These are phyloP conservation scores for Picochlorum sp. DNA, from an alignment of 139 green algal genomes.

Conservation along the genomic window DNA sequence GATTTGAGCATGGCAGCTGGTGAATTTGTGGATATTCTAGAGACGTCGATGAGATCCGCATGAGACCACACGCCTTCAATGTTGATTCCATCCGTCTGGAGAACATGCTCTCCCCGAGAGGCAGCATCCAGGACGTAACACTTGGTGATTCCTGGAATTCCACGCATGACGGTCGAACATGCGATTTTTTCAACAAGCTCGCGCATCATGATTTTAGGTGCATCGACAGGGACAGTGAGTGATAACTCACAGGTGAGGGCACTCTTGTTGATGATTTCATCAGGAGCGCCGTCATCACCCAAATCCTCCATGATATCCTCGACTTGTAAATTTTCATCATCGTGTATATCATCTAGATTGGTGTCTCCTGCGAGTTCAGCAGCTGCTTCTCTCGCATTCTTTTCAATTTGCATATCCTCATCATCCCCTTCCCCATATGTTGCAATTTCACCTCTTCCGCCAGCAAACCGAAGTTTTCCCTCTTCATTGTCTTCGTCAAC, in stretches of 20 bases:
- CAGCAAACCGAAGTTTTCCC: constrained; percentile 59
- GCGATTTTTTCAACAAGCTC: constrained; percentile 71
- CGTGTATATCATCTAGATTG: constrained; percentile 2
- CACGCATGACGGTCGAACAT: constrained; percentile 43
- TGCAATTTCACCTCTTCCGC: constrained; percentile 52
- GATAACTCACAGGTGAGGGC: constrained; percentile 26
- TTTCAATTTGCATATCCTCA: constrained; percentile 54
- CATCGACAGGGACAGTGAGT: constrained; percentile 51
- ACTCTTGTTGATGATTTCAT: constrained; percentile 11
- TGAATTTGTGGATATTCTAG: constrained; percentile 75
- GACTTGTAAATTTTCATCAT: background rate
- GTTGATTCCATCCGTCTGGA: constrained; percentile 97
- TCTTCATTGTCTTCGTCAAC: constrained; percentile 62
- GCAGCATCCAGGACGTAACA: constrained; percentile 66
- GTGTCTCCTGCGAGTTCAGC: constrained; percentile 4
- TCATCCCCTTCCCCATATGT: constrained; percentile 69
- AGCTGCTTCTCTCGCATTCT: constrained; percentile 14
- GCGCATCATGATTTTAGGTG: constrained; percentile 81
- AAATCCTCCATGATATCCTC: constrained; percentile 1
- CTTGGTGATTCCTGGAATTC: constrained; percentile 44
- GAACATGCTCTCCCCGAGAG: constrained; percentile 16
- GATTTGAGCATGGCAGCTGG: constrained; percentile 63
- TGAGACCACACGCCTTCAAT: constrained; percentile 57
- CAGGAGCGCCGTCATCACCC: background rate
- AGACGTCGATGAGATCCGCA: constrained; percentile 34